Evolutionary conservation across 805 yeast genomes (phyloP).

Genomic region (Candida vaughaniae): DNA sequence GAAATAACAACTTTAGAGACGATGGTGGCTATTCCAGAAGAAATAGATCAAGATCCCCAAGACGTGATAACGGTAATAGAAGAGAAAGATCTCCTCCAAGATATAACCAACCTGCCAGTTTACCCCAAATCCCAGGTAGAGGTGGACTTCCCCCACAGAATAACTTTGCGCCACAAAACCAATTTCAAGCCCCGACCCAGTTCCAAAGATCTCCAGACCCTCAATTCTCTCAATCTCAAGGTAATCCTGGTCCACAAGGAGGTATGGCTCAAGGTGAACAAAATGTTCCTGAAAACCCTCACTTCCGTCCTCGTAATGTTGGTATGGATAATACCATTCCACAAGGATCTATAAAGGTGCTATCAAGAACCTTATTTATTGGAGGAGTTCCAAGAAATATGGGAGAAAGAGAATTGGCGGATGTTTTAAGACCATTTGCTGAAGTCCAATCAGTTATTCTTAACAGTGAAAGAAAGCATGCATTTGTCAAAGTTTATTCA

Average conservation of each 20-base stretch:
- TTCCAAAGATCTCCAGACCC: not conserved
- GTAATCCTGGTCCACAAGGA: not conserved
- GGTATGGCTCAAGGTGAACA: conserved; percentile 48
- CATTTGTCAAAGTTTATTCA: conserved; percentile 91
- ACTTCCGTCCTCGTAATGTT: conserved; percentile 73
- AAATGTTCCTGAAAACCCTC: conserved; percentile 70
- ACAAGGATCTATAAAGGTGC: conserved; percentile 75
- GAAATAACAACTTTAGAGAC: conserved; percentile 19
- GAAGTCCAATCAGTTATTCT: conserved; percentile 89
- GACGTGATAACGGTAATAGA: conserved; percentile 19
- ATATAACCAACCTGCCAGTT: conserved; percentile 12
- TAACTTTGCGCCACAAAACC: conserved; percentile 6
- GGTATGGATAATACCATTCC: conserved; percentile 71
- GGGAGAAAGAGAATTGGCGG: conserved; percentile 71
- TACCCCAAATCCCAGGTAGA: conserved; percentile 14
- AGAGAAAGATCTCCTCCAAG: conserved; percentile 31
- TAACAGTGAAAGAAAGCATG: conserved; percentile 89
- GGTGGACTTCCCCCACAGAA: conserved; percentile 8
- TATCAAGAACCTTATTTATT: conserved; percentile 86
- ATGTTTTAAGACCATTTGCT: conserved; percentile 77
- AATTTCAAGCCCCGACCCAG: conserved; percentile 8
- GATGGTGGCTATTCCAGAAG: conserved; percentile 43
- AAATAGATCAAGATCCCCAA: conserved; percentile 56
- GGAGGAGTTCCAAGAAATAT: conserved; percentile 89
- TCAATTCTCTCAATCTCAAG: conserved; percentile 6